phyloP scores from a whole-genome alignment of 177 flowering plant genomes.

The Vitis hybrid region DNA sequence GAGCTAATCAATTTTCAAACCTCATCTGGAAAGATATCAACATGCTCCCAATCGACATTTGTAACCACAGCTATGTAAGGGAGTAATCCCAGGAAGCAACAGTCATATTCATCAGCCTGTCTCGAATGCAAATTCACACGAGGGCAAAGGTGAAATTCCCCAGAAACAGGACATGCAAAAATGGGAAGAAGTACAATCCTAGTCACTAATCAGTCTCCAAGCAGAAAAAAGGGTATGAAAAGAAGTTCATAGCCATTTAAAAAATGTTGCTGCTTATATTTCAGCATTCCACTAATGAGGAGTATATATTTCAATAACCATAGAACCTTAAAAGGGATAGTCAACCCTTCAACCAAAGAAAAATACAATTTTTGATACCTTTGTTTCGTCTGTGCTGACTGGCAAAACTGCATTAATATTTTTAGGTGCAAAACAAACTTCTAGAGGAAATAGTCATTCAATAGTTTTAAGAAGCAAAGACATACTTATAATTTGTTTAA shows the following conservation, averaged over 20 bases:
- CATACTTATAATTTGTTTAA: neutral
- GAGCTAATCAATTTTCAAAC: constrained; percentile 11
- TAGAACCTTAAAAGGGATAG: neutral
- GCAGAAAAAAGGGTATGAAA: neutral
- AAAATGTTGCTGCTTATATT: too few relatives aligned
- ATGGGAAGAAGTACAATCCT: neutral
- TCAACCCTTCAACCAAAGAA: neutral
- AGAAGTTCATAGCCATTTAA: neutral
- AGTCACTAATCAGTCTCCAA: neutral
- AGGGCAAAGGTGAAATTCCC: constrained; percentile 1
- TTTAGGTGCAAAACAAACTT: too few relatives aligned
- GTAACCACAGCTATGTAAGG: constrained; percentile 45
- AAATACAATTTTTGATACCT: neutral
- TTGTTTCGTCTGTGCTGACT: neutral
- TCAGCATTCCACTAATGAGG: neutral
- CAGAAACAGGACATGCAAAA: neutral
- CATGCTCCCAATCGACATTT: constrained; percentile 61
- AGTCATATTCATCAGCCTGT: constrained; percentile 58
- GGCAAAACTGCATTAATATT: too few relatives aligned
- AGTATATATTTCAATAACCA: neutral
- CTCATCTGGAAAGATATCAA: constrained; percentile 44
- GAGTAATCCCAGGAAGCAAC: constrained; percentile 44
- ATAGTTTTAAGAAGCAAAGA: neutral
- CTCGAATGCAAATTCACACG: neutral
- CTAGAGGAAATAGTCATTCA: too few relatives aligned